Evolutionary conservation across 306 rosid genomes (phyloP).

Genomic region (Vigna nakashimae): DNA sequence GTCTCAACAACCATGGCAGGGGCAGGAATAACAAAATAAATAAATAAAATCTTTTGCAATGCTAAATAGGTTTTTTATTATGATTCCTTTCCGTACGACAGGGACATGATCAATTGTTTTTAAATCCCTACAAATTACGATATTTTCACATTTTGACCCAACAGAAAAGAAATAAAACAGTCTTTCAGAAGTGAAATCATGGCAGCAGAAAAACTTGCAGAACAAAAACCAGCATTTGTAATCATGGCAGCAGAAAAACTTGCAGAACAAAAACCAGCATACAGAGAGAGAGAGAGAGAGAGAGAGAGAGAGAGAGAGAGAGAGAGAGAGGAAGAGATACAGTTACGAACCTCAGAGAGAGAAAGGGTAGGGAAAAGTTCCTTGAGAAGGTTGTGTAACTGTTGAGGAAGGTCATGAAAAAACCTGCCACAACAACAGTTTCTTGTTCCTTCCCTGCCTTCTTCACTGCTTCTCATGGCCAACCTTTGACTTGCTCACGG

Average conservation of each 20-base stretch:
- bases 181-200: not conserved
- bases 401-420: constrained; percentile 43
- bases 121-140: not conserved
- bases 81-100: not conserved
- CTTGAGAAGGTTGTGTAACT: constrained; percentile 31
- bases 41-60: not conserved
- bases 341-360: constrained; percentile 59
- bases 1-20: not conserved
- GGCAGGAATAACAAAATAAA: not conserved
- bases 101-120: not conserved
- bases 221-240: not conserved
- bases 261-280: no score
- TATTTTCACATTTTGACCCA: not conserved
- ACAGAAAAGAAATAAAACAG: not conserved
- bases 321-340: not conserved
- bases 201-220: not conserved
- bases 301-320: not conserved
- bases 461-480: constrained; percentile 43
- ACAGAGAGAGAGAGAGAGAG: not conserved
- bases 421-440: constrained; percentile 16
- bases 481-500: constrained; percentile 42
- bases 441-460: not conserved
- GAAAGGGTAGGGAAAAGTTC: constrained; percentile 52
- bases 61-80: not conserved
- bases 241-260: not conserved